A percentile compares a stretch with the other conserved stretches of the same genome.
These are phyloP conservation scores for Canna indica DNA, from an alignment of 176 grass and related monocot genomes.

Conservation along the genomic window DNA sequence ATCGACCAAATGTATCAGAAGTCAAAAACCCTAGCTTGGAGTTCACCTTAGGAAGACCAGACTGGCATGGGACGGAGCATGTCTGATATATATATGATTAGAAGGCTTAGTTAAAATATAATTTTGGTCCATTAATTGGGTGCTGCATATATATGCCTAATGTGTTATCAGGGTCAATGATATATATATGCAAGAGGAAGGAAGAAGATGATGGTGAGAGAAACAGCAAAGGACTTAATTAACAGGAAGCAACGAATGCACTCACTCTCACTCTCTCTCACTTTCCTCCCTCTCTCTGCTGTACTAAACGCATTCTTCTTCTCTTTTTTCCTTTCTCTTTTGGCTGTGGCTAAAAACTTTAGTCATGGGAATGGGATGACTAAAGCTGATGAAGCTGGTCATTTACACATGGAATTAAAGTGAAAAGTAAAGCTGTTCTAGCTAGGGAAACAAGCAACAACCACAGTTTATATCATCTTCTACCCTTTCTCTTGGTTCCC, in stretches of 20 bases:
- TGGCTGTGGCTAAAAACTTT: background rate
- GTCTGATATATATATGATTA: background rate
- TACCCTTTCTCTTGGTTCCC: no score
- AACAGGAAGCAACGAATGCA: no score
- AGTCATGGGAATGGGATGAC: background rate
- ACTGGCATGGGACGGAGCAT: background rate
- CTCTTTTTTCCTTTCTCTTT: background rate
- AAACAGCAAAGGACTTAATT: no score
- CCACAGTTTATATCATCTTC: no score
- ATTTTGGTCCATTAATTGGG: background rate
- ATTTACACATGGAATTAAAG: background rate
- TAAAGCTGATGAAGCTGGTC: conserved; percentile 4
- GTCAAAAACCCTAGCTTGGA: conserved; percentile 5
- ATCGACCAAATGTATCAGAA: background rate
- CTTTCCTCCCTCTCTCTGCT: no score
- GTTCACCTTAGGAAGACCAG: conserved; percentile 8
- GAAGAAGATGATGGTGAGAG: no score
- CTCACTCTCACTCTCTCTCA: no score
- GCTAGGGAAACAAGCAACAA: no score
- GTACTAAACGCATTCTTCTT: no score
- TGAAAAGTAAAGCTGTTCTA: background rate
- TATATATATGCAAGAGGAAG: no score
- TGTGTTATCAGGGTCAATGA: background rate
- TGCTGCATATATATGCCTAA: background rate
- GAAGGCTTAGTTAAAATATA: background rate